Evolutionary conservation across 768 basidiomycete genomes (phyloP).

Genomic region (Termitomyces sp.): DNA sequence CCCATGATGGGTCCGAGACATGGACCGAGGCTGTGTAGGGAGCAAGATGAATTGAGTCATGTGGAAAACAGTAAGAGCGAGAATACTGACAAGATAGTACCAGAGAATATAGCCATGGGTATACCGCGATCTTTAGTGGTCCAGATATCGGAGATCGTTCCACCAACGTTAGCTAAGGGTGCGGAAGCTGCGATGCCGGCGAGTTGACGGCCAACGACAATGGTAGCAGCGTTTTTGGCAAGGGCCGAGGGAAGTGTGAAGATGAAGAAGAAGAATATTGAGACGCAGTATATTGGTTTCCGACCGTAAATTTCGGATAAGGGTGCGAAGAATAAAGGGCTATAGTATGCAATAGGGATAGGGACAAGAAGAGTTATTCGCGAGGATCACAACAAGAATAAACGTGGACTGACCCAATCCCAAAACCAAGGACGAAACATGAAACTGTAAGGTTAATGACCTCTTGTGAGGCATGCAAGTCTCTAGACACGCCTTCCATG

Average conservation of each 20-base stretch:
- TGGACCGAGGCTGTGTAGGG: constrained; percentile 30
- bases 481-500: constrained; percentile 25
- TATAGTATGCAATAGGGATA: constrained; percentile 1
- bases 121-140: constrained; percentile 33
- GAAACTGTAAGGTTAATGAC: constrained; percentile 37
- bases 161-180: constrained; percentile 34
- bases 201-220: constrained; percentile 37
- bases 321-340: constrained; percentile 35
- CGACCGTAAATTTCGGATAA: constrained; percentile 34
- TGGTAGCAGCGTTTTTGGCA: constrained; percentile 2
- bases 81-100: constrained; percentile 34
- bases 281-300: constrained; percentile 28
- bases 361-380: too few relatives aligned
- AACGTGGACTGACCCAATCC: constrained; percentile 26
- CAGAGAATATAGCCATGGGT: constrained; percentile 47
- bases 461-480: constrained; percentile 26
- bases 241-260: constrained; percentile 43
- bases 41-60: background rate
- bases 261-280: constrained; percentile 35
- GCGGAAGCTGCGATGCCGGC: constrained; percentile 12
- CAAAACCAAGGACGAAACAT: constrained; percentile 38
- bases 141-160: constrained; percentile 39
- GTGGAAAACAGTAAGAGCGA: background rate
- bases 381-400: constrained; percentile 10
- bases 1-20: constrained; percentile 46